A percentile compares a stretch with the other conserved stretches of the same genome.
phyloP scores from a whole-genome alignment of 2,329 filamentous ascomycete genomes.

The Capronia americana region DNA sequence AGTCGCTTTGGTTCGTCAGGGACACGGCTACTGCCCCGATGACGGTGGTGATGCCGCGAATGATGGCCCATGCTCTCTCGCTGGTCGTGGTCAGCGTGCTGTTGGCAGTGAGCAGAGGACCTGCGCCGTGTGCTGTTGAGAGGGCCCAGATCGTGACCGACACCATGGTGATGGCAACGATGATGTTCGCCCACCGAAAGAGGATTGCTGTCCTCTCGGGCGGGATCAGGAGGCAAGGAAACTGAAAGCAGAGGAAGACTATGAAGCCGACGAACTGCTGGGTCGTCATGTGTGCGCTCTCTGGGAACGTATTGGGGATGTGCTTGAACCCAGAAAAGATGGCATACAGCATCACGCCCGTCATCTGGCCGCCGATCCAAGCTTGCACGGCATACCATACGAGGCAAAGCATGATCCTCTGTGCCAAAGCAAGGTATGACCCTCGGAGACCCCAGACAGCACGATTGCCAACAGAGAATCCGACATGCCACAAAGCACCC shows the following conservation, averaged over 20 bases:
- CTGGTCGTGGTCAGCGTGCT: slow-evolving; percentile 27
- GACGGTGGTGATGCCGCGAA: slow-evolving; percentile 28
- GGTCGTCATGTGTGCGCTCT: slow-evolving; percentile 21
- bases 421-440: slow-evolving; percentile 26
- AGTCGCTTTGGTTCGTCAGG: slow-evolving; percentile 30
- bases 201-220: slow-evolving; percentile 23
- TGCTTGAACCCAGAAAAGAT: slow-evolving; percentile 20
- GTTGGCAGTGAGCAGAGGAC: slow-evolving; percentile 17
- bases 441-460: slow-evolving; percentile 28
- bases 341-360: slow-evolving; percentile 25
- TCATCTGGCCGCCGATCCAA: slow-evolving; percentile 33
- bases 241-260: slow-evolving; percentile 27
- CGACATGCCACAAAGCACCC: slow-evolving; percentile 21
- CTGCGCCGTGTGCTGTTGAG: slow-evolving; percentile 14
- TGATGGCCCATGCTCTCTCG: slow-evolving; percentile 29
- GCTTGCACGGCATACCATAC: slow-evolving; percentile 32
- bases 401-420: slow-evolving; percentile 29
- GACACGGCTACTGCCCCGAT: slow-evolving; percentile 26
- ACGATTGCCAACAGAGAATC: slow-evolving; percentile 48
- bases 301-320: slow-evolving; percentile 24
- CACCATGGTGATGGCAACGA: slow-evolving; percentile 19
- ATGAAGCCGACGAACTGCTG: slow-evolving; percentile 26
- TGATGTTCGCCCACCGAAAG: slow-evolving; percentile 22
- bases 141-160: slow-evolving; percentile 26
- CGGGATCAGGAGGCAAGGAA: slow-evolving; percentile 21